Percentiles rank a stretch among this genome's conserved stretches.
These are phyloP conservation scores for Scenedesmus sp. DNA, from an alignment of 163 green algal genomes.

Conservation along the genomic window DNA sequence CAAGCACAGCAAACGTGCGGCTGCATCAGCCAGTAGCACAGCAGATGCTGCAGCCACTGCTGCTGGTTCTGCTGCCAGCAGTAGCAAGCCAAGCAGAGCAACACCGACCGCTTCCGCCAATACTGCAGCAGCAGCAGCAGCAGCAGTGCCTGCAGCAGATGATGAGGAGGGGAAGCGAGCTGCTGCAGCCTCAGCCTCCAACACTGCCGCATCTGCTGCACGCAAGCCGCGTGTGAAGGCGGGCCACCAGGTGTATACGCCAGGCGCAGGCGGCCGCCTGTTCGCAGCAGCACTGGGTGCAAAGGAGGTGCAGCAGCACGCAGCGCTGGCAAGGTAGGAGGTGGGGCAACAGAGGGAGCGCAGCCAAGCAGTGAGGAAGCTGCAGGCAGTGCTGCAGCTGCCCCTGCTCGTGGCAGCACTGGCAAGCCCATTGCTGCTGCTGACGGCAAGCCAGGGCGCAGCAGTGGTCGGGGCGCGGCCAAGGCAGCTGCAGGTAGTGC, in stretches of 20 bases:
- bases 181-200: constrained; percentile 38
- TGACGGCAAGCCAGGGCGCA: not conserved
- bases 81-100: constrained; percentile 1
- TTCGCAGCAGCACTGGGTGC: constrained; percentile 40
- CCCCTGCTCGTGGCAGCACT: too few species aligned
- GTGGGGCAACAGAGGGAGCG: not conserved
- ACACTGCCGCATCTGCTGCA: constrained; percentile 24
- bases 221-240: constrained; percentile 47
- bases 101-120: not conserved
- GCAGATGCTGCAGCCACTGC: not conserved
- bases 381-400: not conserved
- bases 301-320: constrained; percentile 16
- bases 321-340: not conserved
- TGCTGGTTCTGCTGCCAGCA: not conserved
- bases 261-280: constrained; percentile 38
- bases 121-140: not conserved
- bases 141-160: not conserved
- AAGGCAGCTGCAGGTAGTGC: not conserved
- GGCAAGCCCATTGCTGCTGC: not conserved
- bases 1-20: not conserved
- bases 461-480: not conserved
- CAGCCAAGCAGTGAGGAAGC: not conserved
- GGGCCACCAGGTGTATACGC: constrained; percentile 43
- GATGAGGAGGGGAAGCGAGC: not conserved
- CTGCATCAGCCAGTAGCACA: not conserved